phyloP scores from a whole-genome alignment of 495 filamentous ascomycete species.

The Aspergillus hancockii region DNA sequence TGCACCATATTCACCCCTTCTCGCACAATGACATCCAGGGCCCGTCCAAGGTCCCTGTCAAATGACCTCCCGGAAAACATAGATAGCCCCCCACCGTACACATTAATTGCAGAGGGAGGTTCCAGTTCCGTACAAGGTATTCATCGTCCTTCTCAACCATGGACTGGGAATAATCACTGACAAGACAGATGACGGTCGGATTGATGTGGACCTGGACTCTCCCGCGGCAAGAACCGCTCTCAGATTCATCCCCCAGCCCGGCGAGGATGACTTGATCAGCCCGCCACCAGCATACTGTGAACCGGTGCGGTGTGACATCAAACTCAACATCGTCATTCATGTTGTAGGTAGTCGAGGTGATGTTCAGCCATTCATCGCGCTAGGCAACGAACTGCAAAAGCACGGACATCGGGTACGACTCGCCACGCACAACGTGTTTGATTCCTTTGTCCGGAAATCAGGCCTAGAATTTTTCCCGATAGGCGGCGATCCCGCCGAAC shows the following conservation, averaged over 20 bases:
- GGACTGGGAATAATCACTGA: not conserved
- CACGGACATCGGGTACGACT: conserved; percentile 58
- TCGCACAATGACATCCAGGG: not conserved
- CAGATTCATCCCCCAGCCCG: conserved; percentile 16
- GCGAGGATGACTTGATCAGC: conserved; percentile 10
- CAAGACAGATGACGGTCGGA: conserved; percentile 27
- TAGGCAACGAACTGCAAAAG: conserved; percentile 50
- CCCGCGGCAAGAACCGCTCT: conserved; percentile 20
- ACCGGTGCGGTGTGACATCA: conserved; percentile 17
- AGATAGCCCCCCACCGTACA: not conserved
- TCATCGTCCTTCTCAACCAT: not conserved
- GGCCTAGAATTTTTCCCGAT: conserved; percentile 65
- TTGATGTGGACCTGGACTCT: conserved; percentile 30
- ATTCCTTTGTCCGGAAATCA: conserved; percentile 54
- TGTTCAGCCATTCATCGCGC: conserved; percentile 55
- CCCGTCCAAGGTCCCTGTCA: not conserved
- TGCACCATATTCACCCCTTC: not conserved
- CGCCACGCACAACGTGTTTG: conserved; percentile 63
- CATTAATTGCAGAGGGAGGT: not conserved
- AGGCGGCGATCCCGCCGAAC: conserved; percentile 60
- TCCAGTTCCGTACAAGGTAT: conserved; percentile 2
- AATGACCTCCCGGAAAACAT: not conserved
- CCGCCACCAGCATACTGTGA: conserved; percentile 18
- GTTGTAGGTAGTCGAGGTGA: conserved; percentile 56
- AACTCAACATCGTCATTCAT: conserved; percentile 54